These are phyloP conservation scores for Boletus semigastroideus DNA, from an alignment of 1,284 basidiomycete species.

Conservation along the genomic window DNA sequence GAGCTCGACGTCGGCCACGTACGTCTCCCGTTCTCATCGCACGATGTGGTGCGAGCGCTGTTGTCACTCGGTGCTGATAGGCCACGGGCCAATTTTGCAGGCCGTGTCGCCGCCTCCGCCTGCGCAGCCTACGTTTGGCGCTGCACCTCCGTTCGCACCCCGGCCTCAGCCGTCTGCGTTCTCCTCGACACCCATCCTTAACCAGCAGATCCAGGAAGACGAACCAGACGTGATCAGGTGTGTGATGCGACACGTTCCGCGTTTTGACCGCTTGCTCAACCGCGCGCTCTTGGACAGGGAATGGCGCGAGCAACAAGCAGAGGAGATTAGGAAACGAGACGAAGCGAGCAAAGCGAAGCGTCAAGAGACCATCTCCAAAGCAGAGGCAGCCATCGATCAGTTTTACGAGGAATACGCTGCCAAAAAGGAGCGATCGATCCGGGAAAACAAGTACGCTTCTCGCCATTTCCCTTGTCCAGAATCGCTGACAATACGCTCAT, in stretches of 20 bases:
- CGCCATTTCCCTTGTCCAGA: neutral
- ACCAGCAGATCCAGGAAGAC: conserved; percentile 70
- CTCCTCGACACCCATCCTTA: conserved; percentile 70
- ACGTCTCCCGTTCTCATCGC: conserved; percentile 26
- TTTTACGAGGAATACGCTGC: conserved; percentile 95
- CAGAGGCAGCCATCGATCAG: conserved; percentile 91
- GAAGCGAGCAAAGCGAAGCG: conserved; percentile 78
- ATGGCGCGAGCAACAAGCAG: conserved; percentile 88
- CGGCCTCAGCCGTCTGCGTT: conserved; percentile 69
- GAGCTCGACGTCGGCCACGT: conserved; percentile 70
- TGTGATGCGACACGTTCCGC: neutral
- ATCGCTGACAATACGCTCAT: conserved; percentile 2
- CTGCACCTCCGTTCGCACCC: conserved; percentile 63
- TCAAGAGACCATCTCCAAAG: conserved; percentile 85
- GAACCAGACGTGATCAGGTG: conserved; percentile 86
- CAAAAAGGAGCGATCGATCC: conserved; percentile 91
- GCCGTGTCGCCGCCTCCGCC: conserved; percentile 29
- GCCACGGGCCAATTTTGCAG: conserved; percentile 10
- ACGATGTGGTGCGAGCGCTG: conserved; percentile 2
- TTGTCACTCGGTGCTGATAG: conserved; percentile 8
- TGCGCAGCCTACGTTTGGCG: conserved; percentile 45
- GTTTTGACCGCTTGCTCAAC: neutral
- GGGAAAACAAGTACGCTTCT: conserved; percentile 83
- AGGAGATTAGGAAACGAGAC: conserved; percentile 80
- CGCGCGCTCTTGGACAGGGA: conserved; percentile 45